phyloP scores from a whole-genome alignment of 768 basidiomycete genomes.

The Multifurca ochricompacta region DNA sequence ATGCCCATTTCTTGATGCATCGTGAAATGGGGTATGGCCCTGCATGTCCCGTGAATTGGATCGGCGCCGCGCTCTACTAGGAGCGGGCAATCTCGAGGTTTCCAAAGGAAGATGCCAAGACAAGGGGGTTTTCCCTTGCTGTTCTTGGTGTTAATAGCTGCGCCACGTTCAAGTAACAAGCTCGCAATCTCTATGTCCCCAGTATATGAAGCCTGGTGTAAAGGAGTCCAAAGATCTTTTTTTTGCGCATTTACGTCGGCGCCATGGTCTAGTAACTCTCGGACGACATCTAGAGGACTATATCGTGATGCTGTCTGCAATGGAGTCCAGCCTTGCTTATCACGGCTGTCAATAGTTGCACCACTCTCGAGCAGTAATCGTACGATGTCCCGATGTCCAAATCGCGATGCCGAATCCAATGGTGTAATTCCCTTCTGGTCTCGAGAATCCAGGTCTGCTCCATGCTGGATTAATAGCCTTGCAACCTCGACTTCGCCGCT shows the following conservation, averaged over 20 bases:
- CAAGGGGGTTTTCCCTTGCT: not conserved
- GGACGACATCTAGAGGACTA: not conserved
- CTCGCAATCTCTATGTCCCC: not conserved
- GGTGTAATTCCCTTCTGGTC: not conserved
- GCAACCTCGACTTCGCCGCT: not conserved
- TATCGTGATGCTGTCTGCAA: not conserved
- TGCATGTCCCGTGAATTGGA: not conserved
- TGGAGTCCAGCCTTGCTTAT: not conserved
- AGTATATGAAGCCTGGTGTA: not conserved
- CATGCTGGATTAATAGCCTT: not conserved
- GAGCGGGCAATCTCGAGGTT: not conserved
- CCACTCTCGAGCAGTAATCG: not conserved
- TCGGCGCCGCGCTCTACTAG: not conserved
- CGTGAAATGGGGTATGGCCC: not conserved
- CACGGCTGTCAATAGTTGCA: not conserved
- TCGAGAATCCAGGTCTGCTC: not conserved
- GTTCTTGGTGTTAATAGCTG: not conserved
- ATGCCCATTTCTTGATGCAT: not conserved
- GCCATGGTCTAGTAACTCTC: not conserved
- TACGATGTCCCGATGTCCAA: not conserved
- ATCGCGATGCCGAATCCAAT: not conserved
- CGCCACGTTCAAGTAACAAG: not conserved
- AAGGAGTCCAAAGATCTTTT: not conserved
- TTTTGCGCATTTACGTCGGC: not conserved
- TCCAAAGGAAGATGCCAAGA: rapidly evolving